phyloP scores from a whole-genome alignment of 495 filamentous ascomycete species.

The Penicillium cosmopolitanum region DNA sequence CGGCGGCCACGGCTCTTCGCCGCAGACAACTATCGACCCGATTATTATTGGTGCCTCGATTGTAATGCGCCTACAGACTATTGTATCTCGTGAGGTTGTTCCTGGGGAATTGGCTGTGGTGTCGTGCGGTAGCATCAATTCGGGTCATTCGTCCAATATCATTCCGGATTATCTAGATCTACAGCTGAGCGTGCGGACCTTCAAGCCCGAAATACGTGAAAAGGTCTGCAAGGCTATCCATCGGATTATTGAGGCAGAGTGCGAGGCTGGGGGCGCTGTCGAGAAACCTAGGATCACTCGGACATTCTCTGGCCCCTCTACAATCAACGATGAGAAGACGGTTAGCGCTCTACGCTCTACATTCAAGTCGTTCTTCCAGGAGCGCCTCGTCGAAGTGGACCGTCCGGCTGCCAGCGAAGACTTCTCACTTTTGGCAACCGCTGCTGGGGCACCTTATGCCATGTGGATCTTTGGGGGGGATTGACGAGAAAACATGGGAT shows the following conservation, averaged over 20 bases:
- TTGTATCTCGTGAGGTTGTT: conserved; percentile 56
- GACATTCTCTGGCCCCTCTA: conserved; percentile 49
- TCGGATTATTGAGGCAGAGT: conserved; percentile 59
- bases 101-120: conserved; percentile 58
- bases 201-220: conserved; percentile 40
- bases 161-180: conserved; percentile 54
- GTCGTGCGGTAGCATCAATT: conserved; percentile 55
- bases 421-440: conserved; percentile 57
- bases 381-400: conserved; percentile 29
- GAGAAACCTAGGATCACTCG: conserved; percentile 42
- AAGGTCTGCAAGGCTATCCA: conserved; percentile 49
- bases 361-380: conserved; percentile 50
- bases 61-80: conserved; percentile 58
- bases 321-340: conserved; percentile 53
- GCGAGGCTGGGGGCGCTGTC: conserved; percentile 44
- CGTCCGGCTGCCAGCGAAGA: conserved; percentile 54
- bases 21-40: conserved; percentile 59
- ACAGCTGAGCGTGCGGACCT: conserved; percentile 54
- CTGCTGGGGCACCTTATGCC: conserved; percentile 52
- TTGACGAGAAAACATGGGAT: conserved; percentile 50
- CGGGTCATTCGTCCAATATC: conserved; percentile 56
- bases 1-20: conserved; percentile 56
- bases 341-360: conserved; percentile 41
- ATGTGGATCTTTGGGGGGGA: conserved; percentile 64
- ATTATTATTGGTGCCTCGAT: conserved; percentile 55